phyloP scores from a whole-genome alignment of 164 flowering plant genomes.

The Tetracentron sinense region DNA sequence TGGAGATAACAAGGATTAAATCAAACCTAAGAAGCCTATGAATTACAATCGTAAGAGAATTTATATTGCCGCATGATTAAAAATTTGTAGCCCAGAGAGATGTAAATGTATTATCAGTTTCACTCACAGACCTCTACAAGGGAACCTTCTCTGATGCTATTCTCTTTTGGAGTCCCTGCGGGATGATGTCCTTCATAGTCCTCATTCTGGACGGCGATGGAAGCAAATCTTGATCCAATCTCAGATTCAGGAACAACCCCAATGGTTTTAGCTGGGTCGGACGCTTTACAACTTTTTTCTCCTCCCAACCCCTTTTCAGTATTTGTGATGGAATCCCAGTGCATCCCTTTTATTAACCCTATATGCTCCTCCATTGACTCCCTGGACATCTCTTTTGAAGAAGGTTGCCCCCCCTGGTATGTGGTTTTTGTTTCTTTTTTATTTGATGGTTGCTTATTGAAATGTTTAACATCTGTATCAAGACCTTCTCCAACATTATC shows the following conservation, averaged over 20 bases:
- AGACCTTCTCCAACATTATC: conserved; percentile 20
- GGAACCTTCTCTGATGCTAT: conserved; percentile 59
- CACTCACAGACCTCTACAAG: conserved; percentile 65
- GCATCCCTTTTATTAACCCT: conserved; percentile 26
- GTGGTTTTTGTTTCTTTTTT: conserved; percentile 19
- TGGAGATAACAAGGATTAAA: neutral
- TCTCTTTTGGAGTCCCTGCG: conserved; percentile 23
- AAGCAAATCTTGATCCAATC: conserved; percentile 23
- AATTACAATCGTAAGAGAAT: neutral
- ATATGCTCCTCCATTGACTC: conserved; percentile 19
- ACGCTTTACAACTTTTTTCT: conserved; percentile 28
- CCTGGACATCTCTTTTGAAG: conserved; percentile 22
- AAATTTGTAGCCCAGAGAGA: neutral
- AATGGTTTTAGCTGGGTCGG: conserved; percentile 30
- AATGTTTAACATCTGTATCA: conserved; percentile 8
- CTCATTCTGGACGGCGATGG: conserved; percentile 14
- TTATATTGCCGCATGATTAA: neutral
- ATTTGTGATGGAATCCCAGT: conserved; percentile 20
- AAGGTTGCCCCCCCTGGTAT: conserved; percentile 16
- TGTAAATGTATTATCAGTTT: neutral
- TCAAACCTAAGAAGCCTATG: neutral
- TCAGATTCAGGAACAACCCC: conserved; percentile 39
- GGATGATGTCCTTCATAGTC: conserved; percentile 15
- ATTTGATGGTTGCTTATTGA: conserved; percentile 21
- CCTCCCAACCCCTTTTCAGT: conserved; percentile 30